Conservation (phyloP, 352 stramenopile species). For the Labyrinthula sp. region DNA sequence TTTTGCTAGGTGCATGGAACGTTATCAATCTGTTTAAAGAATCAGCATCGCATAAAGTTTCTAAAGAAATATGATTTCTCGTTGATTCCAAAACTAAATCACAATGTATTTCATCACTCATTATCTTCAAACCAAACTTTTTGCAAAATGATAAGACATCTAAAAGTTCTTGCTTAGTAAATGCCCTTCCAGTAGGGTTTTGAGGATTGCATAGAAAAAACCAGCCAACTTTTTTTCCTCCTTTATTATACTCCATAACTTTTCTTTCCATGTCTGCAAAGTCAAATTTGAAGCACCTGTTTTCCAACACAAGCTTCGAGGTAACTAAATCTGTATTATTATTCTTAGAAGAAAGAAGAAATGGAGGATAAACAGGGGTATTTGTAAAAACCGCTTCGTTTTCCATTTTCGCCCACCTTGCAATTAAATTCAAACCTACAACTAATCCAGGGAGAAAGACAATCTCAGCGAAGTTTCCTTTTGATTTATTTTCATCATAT, state of each 20-base stretch:
- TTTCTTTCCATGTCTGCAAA: slow-evolving; percentile 33
- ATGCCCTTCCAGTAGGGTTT: slow-evolving; percentile 33
- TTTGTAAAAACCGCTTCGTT: slow-evolving; percentile 30
- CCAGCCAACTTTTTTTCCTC: slow-evolving; percentile 23
- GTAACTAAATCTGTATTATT: neutral
- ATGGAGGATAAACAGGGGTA: slow-evolving; percentile 33
- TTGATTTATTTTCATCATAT: slow-evolving; percentile 20
- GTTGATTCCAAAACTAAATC: slow-evolving; percentile 31
- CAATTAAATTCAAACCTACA: slow-evolving; percentile 31
- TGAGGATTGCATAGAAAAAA: slow-evolving; percentile 37
- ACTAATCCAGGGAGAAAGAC: slow-evolving; percentile 33
- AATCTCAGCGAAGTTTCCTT: too few relatives aligned
- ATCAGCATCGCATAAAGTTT: neutral
- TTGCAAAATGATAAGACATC: slow-evolving; percentile 30
- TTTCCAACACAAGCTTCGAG: slow-evolving; percentile 4
- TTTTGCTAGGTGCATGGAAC: slow-evolving; percentile 35
- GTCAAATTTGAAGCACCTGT: slow-evolving; percentile 30
- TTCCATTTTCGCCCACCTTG: slow-evolving; percentile 23
- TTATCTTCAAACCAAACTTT: slow-evolving; percentile 29
- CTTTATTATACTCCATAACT: slow-evolving; percentile 16
- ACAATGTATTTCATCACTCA: slow-evolving; percentile 36
- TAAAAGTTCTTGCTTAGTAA: slow-evolving; percentile 29
- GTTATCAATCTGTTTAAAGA: slow-evolving; percentile 27
- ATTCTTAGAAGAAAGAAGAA: slow-evolving; percentile 27
- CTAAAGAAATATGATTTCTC: slow-evolving; percentile 8